A percentile compares a stretch with the other conserved stretches of the same genome.
phyloP scores from a whole-genome alignment of 768 basidiomycete species.

The Tubosaeta sp. region DNA sequence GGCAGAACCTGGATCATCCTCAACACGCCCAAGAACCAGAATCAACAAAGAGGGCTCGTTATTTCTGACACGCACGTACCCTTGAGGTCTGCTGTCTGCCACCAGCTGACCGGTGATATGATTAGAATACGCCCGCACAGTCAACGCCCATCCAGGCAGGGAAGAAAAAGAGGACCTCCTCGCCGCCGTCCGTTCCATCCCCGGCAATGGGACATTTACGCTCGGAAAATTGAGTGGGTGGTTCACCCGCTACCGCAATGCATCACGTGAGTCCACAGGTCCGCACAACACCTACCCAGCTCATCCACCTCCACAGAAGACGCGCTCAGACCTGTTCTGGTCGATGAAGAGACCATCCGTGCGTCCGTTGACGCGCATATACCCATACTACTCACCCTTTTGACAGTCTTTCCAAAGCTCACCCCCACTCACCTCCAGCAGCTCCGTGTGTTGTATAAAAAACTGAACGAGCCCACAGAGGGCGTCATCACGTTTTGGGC shows the following conservation, averaged over 20 bases:
- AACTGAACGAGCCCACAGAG: slow-evolving; percentile 13
- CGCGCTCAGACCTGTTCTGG: neutral
- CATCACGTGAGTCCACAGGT: neutral
- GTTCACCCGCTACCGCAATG: slow-evolving; percentile 22
- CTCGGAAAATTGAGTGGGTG: slow-evolving; percentile 16
- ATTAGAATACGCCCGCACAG: slow-evolving; percentile 18
- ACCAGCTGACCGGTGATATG: neutral
- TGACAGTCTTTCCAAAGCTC: slow-evolving; percentile 27
- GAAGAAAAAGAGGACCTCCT: slow-evolving; percentile 15
- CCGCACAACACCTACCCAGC: neutral
- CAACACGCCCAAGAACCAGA: neutral
- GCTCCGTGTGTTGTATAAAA: slow-evolving; percentile 17
- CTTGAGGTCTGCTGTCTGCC: neutral
- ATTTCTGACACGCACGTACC: slow-evolving; percentile 5
- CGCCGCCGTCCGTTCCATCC: slow-evolving; percentile 10
- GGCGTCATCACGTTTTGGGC: slow-evolving; percentile 28
- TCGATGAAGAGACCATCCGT: slow-evolving; percentile 27
- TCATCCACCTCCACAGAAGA: neutral
- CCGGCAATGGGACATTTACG: slow-evolving; percentile 21
- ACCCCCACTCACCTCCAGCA: slow-evolving; percentile 19
- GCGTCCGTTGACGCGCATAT: slow-evolving; percentile 5
- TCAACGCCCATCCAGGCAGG: slow-evolving; percentile 11
- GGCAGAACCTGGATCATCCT: neutral
- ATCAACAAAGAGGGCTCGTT: slow-evolving; percentile 3
- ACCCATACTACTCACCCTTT: neutral